These are phyloP conservation scores for Sechiopsis laciniata DNA, from an alignment of 306 rosid species.

Conservation along the genomic window DNA sequence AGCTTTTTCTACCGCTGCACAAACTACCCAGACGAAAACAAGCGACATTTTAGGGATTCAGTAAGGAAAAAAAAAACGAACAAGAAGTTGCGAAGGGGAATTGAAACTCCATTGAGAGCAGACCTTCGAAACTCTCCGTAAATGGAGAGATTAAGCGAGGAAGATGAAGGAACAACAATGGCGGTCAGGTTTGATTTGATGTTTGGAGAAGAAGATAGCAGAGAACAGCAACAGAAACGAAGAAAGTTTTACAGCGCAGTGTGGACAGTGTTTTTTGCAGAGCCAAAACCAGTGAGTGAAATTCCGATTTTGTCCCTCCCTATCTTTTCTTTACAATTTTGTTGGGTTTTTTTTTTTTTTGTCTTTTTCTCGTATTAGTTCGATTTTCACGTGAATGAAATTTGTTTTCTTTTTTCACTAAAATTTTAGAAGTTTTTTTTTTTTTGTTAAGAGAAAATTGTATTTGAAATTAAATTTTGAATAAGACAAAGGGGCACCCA, in stretches of 20 bases:
- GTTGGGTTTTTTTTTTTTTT: no score
- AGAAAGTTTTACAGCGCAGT: neutral
- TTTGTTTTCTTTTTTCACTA: no score
- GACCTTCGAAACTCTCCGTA: neutral
- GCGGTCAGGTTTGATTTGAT: neutral
- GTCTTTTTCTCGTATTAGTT: no score
- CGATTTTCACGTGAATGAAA: no score
- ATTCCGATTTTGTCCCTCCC: no score
- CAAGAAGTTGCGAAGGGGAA: neutral
- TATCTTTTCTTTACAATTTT: no score
- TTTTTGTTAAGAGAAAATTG: no score
- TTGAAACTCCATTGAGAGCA: slow-evolving; percentile 5
- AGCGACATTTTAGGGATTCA: slow-evolving; percentile 22
- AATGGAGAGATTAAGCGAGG: neutral
- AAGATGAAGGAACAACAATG: neutral
- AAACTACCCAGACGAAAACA: neutral
- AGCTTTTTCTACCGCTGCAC: neutral
- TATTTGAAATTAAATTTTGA: no score
- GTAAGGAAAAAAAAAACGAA: neutral
- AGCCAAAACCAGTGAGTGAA: no score
- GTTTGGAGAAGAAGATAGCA: neutral
- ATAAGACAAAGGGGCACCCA: no score
- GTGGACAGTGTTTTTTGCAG: neutral
- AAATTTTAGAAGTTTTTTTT: no score
- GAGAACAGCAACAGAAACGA: neutral